A percentile compares a stretch with the other conserved stretches of the same genome.
phyloP scores from a whole-genome alignment of 495 filamentous ascomycete species.

The Paragyromitra xinjiangensis region DNA sequence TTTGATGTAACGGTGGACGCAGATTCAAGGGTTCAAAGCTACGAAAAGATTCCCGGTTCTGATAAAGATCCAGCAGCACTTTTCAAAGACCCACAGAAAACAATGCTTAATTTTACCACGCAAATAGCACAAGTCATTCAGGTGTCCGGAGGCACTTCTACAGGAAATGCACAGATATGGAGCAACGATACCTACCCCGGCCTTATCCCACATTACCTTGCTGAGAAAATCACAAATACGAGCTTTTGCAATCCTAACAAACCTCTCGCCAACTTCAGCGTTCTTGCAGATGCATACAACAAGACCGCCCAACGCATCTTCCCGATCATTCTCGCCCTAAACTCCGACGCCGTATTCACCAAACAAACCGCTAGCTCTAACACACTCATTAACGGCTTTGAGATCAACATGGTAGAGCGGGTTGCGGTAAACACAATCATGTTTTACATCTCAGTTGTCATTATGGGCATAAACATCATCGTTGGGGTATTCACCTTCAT shows the following conservation, averaged over 20 bases:
- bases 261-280: background rate
- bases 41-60: conserved; percentile 2
- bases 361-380: background rate
- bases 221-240: background rate
- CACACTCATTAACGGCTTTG: conserved; percentile 9
- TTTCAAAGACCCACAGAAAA: conserved; percentile 22
- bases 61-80: conserved; percentile 15
- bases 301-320: conserved; percentile 14
- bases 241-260: background rate
- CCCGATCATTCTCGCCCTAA: conserved; percentile 9
- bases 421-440: conserved; percentile 8
- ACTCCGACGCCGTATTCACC: conserved; percentile 15
- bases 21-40: conserved; percentile 14
- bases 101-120: conserved; percentile 16
- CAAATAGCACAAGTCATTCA: conserved; percentile 28
- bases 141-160: background rate
- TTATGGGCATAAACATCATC: conserved; percentile 8
- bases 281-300: background rate
- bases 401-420: background rate
- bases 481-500: conserved; percentile 17
- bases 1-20: conserved; percentile 59
- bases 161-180: background rate
- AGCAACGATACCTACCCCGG: conserved; percentile 19
- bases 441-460: conserved; percentile 35
- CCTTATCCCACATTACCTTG: conserved; percentile 16